Evolutionary conservation across 805 yeast species (phyloP), one percentile per base, ranked within the genome.

Genomic region (Ogataea dorogensis): DNA sequence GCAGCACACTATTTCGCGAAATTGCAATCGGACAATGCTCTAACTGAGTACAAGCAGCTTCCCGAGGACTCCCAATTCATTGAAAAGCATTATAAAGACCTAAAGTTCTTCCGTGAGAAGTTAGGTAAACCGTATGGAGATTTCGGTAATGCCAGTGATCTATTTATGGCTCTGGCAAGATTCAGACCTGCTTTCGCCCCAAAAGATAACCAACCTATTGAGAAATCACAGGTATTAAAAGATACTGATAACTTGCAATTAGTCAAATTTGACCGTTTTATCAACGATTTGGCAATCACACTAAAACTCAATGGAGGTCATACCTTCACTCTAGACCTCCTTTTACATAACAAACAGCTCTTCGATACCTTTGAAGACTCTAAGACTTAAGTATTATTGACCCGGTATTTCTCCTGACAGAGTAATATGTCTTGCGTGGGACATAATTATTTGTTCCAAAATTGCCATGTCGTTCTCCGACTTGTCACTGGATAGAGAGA

Each of bases 291-390:
- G 29, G 64, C 64, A 46, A 50, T 65, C 38, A 62, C 79, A 21
- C 54, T 73, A 27, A 56, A 59, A 12, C 47, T 74, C 21, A 80
- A 81, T 47, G 81, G 82, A 12, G 81, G 80, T 1, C 72, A 77
- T 47, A 64, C 80, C 2, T 73, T 72, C 34, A 67, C 75, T 9
- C 67, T 81, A 49, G 87, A 81, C 49, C 63, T 80, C 1, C 51
- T 80, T 26, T 50, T 76, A 14, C 70, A 73, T 33, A 75, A 73
- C 42, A 74, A 73, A 36, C 51, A 57, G 38, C 63, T 64, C 8
- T 75, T 75, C 47, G 74, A 73, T 31, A 51, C 51, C 15, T 64
- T 71, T 40, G 74, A 71, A 36, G 52, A 49, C 32, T 38, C 44
- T 27, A 47, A 26, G 11, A 19, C 30, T n/a, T 29, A 26, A 24